Conservation (phyloP, 2,329 filamentous ascomycete species). For the Talaromyces sp. region DNA sequence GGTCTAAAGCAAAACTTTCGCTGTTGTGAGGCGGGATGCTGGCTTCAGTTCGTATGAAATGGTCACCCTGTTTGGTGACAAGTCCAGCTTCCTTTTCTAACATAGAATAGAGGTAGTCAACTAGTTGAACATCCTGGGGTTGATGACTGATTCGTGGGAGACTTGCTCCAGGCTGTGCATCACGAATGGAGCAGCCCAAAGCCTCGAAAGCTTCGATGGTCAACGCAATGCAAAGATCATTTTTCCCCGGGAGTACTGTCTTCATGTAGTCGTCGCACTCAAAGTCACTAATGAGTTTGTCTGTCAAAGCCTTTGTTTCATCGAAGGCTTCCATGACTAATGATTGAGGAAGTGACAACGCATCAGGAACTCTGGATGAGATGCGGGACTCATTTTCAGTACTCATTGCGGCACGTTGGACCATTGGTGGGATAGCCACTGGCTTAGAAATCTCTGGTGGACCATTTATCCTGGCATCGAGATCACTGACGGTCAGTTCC, state of each 20-base stretch:
- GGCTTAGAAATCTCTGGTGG: not conserved
- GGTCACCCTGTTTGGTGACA: not conserved
- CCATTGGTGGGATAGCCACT: not conserved
- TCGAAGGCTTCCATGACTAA: not conserved
- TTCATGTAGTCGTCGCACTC: not conserved
- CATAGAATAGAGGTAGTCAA: not conserved
- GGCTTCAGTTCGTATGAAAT: not conserved
- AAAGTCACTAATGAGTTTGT: not conserved
- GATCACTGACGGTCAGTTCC: not conserved
- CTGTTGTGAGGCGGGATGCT: not conserved
- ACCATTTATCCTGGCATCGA: not conserved
- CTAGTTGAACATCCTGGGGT: not conserved
- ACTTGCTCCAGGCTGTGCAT: not conserved
- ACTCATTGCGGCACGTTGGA: not conserved
- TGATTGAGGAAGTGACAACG: not conserved
- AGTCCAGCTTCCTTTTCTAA: not conserved
- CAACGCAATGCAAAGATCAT: not conserved
- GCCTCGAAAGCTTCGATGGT: not conserved
- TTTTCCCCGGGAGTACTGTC: not conserved
- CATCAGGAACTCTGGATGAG: not conserved
- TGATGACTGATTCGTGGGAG: not conserved
- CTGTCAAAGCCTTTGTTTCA: not conserved
- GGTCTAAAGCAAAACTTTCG: not conserved
- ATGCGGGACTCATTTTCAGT: not conserved
- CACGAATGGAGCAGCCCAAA: not conserved